A percentile compares a stretch with the other conserved stretches of the same genome.
These are phyloP conservation scores for Sabuloglossum arenarium DNA, from an alignment of 495 filamentous ascomycete genomes.

Conservation along the genomic window DNA sequence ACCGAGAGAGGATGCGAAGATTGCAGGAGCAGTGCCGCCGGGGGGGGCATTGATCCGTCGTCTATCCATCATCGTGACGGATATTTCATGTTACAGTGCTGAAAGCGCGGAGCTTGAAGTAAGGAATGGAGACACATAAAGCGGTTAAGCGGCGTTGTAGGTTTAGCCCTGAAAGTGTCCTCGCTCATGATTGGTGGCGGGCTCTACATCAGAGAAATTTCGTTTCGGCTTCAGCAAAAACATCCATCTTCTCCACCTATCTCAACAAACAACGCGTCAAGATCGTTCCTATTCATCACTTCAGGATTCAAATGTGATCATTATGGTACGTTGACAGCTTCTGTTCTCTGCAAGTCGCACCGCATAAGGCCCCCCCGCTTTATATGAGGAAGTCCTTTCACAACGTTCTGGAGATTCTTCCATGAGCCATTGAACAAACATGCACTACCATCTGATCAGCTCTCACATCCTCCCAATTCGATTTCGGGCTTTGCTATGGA, in stretches of 20 bases:
- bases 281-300: too few relatives aligned
- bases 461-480: neutral
- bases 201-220: neutral
- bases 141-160: neutral
- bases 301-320: neutral
- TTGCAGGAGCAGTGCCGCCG: conserved; percentile 52
- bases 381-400: conserved; percentile 39
- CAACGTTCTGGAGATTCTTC: conserved; percentile 45
- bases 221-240: too few relatives aligned
- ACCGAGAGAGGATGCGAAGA: conserved; percentile 31
- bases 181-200: neutral
- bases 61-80: conserved; percentile 49
- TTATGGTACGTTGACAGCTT: neutral
- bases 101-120: too few relatives aligned
- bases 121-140: neutral
- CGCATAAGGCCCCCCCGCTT: conserved; percentile 1
- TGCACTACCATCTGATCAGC: conserved; percentile 96
- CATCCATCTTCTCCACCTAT: too few relatives aligned
- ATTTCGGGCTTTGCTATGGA: neutral
- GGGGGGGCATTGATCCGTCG: conserved; percentile 78
- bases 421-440: conserved; percentile 93
- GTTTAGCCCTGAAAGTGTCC: conserved; percentile 1
- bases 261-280: too few relatives aligned
- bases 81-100: neutral
- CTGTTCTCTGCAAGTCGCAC: neutral